These are phyloP conservation scores for Berberis thunbergii DNA, from an alignment of 164 flowering plant species.

Conservation along the genomic window DNA sequence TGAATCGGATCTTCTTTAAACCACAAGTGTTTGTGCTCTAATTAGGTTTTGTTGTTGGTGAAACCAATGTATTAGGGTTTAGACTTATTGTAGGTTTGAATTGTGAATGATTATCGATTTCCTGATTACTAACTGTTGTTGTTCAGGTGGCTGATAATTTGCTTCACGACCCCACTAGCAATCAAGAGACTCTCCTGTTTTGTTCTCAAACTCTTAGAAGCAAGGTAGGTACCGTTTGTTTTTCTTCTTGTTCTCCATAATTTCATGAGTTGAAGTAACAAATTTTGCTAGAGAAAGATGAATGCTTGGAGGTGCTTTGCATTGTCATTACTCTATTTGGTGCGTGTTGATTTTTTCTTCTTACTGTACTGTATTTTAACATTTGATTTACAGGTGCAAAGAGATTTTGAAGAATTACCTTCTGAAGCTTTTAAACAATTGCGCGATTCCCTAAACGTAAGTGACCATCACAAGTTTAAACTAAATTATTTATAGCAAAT, in stretches of 20 bases:
- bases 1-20: too few species aligned
- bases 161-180: constrained; percentile 88
- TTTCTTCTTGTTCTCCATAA: neutral
- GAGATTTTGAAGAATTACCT: constrained; percentile 96
- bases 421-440: constrained; percentile 88
- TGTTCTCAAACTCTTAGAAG: constrained; percentile 96
- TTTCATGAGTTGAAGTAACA: too few species aligned
- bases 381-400: constrained; percentile 52
- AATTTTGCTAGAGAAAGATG: neutral
- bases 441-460: constrained; percentile 88
- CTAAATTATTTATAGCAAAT: too few species aligned
- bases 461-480: constrained; percentile 3
- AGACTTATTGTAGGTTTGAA: too few species aligned
- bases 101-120: neutral
- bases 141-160: constrained; percentile 88
- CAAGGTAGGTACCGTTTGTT: constrained; percentile 48
- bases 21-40: too few species aligned
- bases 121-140: neutral
- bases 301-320: neutral
- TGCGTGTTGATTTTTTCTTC: neutral
- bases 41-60: too few species aligned
- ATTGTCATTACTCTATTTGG: neutral
- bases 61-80: too few species aligned
- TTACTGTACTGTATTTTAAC: constrained; percentile 8
- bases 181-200: constrained; percentile 81